Evolutionary conservation across 371 early-diverging fungal species (phyloP), one percentile per base, ranked within the genome.

Genomic region (Coemansia sp.): DNA sequence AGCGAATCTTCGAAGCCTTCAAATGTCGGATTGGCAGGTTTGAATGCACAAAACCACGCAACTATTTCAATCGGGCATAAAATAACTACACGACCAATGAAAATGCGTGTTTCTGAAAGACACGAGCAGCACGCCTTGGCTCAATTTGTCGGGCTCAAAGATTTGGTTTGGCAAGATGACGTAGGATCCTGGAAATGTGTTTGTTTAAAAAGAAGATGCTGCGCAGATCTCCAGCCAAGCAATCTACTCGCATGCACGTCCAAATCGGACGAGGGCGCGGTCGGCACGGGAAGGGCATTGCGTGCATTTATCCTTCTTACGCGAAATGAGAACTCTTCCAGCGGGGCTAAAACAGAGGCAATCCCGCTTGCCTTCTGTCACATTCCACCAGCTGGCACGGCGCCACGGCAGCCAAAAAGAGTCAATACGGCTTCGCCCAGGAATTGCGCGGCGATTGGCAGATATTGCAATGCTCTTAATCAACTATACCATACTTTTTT

Each of bases 211-310:
- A 56, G n/a, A n/a, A 56, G 33, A 18, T 18, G 56, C 23, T n/a
- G 55, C 14, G 53, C 53, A 21, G 56, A 56, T 56, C 56, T 30
- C 56, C 33, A 25, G 2, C 56, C 33, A 56, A 37, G 56, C 56
- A 56, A 56, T 56, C 56, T 56, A 56, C 56, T 33, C 56, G 56
- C 56, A 56, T 56, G 37, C 56, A 56, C 56, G 56, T 33, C 56
- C 18, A 12, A 16, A 33, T 56, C 56, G 30, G 56, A 33, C 33
- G 37, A 20, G 37, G 33, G 33, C 50, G 54, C n/a, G 7, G 18
- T 20, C 33, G 33, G 37, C 30, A n/a, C 9, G 33, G 30, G 56
- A 16, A 56, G 56, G 18, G 56, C 3, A 30, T 26, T 12, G 7
- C 8, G 56, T 56, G 56, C 37, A 56, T 56, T 56, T 56, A 56